phyloP scores from a whole-genome alignment of 495 filamentous ascomycete genomes.

The Aspergillus baeticus region DNA sequence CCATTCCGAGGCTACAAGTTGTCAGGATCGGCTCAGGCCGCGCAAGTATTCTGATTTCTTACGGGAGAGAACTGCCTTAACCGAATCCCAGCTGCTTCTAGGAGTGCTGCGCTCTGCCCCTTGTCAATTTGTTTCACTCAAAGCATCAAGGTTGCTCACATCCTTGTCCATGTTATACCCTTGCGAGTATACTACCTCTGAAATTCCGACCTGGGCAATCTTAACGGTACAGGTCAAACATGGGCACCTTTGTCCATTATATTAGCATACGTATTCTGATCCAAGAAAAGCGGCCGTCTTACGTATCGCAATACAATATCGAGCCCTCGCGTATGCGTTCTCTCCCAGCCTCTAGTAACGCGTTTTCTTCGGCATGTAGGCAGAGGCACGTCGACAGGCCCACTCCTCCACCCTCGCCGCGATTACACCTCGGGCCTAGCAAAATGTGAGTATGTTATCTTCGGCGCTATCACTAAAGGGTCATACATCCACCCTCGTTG shows the following conservation, averaged over 20 bases:
- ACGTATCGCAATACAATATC: constrained; percentile 91
- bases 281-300: constrained; percentile 19
- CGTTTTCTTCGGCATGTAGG: constrained; percentile 96
- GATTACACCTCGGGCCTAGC: constrained; percentile 75
- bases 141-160: constrained; percentile 29
- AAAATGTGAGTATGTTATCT: constrained; percentile 8
- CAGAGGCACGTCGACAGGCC: constrained; percentile 85
- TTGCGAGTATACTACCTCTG: constrained; percentile 90
- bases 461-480: constrained; percentile 41
- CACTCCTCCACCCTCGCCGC: constrained; percentile 63
- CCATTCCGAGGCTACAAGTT: constrained; percentile 45
- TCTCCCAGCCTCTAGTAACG: constrained; percentile 86
- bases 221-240: constrained; percentile 99
- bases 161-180: constrained; percentile 88
- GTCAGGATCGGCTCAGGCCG: constrained; percentile 12
- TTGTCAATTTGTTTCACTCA: constrained; percentile 13
- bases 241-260: constrained; percentile 60
- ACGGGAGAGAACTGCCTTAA: constrained; percentile 83
- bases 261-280: background rate
- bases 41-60: constrained; percentile 24
- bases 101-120: constrained; percentile 68
- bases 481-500: constrained; percentile 85
- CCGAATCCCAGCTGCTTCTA: constrained; percentile 70
- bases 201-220: constrained; percentile 92
- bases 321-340: constrained; percentile 79